Base-by-base conservation (phyloP, 306 rosid genomes). In the Quercus wislizeni region DNA sequence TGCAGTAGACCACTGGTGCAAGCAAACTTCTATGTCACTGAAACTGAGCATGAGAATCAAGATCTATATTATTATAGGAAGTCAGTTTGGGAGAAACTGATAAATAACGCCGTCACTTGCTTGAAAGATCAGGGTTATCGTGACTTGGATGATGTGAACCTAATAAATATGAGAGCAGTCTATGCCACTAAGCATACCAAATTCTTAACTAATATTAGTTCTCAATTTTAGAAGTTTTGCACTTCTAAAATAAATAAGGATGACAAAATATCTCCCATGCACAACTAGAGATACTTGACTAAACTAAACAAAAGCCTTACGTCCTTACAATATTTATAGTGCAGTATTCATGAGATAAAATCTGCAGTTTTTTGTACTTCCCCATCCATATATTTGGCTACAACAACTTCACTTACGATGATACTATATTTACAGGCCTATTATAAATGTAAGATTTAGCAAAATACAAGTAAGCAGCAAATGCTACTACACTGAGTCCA, bases 1-100 rank as follows among this genome's bases (percentile, higher is more conserved):
- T 83, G 61, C 92, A 59, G 89, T 94, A 71, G 86, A 75, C 95
- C 99, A 35, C 81, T 94, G 79, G 79, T 91, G 86, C 92, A 92
- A 86, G 89, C 95, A 84, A 91, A 91, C 86, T 94, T 94, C 82
- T 94, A 23, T 23, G 87, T 90, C 65, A 92, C 99, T 76, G 97
- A 92, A 85, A 92, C 85, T 86, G 89, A 85, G 70, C 79, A 76
- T 61, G 95, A 97, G 79, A 90, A 79, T 62, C 92, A 91, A 59
- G 92, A 91, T 71, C 78, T 91, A 49, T 91, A 74, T 80, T 92
- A 88, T 86, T 94, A 90, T 73, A 85, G 73, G 58, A 92, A 94
- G 86, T 73, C 92, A 10, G 83, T 92, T 64, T 92, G 99, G 97
- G 88, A 90, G 83, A 90, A 91, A 81, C 83, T 94, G 82, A 83